Base-by-base conservation (phyloP, 371 early-diverging fungal genomes). In the Syncephalis fuscata region DNA sequence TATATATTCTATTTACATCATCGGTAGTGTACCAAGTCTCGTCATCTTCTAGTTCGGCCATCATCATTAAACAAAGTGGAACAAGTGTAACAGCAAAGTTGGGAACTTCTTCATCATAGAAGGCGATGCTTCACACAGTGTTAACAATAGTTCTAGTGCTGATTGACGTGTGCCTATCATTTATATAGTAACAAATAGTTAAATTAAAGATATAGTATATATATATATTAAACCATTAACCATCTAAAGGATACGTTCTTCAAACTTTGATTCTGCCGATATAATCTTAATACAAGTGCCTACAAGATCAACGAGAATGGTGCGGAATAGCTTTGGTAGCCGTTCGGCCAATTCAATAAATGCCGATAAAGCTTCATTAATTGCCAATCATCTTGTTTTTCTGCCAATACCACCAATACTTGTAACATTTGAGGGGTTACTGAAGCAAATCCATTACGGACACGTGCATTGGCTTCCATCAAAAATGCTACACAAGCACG, bases 61-160 rank as follows among this genome's bases (percentile, higher is more conserved):
- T 85, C 98, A 92, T 91, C 61, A 85, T 73, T 71, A 95, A 62
- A 37, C 82, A 69, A 16, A 86, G 68, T 1, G 95, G 95, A 45
- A 94, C 75, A 15, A 92, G 40, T 42, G 68, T 72, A 20, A 66
- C 50, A 48, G 74, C 71, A 63, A 88, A 87, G 55, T 79, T 76
- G 37, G 78, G 67, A 38, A 75, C 73, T 93, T 92, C 58, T 88
- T 78, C 56, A 80, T 72, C 79, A 85, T 81, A 11, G 69, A 76
- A 19, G 93, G 87, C 15, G 84, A 76, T 26, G 77, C 69, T 62
- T 95, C 95, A 19, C 85, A 75, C 48, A 97, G 55, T 25, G 92
- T 88, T 56, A 93, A 62, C 58, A 93, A 61, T 38, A 96, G 67
- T 63, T 95, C 98, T 23, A 92, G 58, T 23, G 88, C 82, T 19